These are phyloP conservation scores for Speleostelium caveatum DNA, from an alignment of 78 protist genomes.

Conservation along the genomic window DNA sequence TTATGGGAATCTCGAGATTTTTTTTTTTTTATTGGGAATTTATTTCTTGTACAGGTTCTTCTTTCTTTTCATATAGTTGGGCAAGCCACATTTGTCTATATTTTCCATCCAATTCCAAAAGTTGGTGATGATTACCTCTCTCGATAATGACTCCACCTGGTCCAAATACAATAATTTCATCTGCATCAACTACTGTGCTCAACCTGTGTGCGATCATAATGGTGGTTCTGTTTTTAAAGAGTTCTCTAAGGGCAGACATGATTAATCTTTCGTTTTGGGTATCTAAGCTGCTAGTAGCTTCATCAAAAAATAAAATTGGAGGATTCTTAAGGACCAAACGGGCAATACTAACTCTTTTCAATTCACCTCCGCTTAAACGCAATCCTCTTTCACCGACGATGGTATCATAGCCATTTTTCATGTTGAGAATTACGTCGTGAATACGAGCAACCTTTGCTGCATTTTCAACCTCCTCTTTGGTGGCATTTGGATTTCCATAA, in stretches of 20 bases:
- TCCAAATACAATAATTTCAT: constrained; percentile 86
- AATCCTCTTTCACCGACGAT: constrained; percentile 93
- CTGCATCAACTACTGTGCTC: constrained; percentile 87
- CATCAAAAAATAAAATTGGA: constrained; percentile 87
- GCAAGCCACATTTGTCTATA: constrained; percentile 83
- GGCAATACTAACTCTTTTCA: constrained; percentile 60
- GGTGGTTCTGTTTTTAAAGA: constrained; percentile 68
- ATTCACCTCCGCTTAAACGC: constrained; percentile 39
- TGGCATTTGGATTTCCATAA: constrained; percentile 81
- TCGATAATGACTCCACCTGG: constrained; percentile 88
- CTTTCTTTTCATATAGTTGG: constrained; percentile 25
- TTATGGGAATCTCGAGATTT: too few relatives aligned
- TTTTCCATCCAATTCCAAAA: constrained; percentile 80
- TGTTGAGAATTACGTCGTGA: constrained; percentile 80
- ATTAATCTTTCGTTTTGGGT: constrained; percentile 89
- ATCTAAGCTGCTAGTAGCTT: constrained; percentile 95
- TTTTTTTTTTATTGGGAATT: too few relatives aligned
- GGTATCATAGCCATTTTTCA: constrained; percentile 86
- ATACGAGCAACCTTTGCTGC: constrained; percentile 89
- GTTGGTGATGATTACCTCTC: constrained; percentile 89
- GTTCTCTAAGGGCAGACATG: constrained; percentile 83
- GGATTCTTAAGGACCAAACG: constrained; percentile 49
- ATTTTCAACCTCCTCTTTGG: constrained; percentile 65
- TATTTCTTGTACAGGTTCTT: not conserved
- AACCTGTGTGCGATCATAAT: constrained; percentile 93